Base-by-base conservation (phyloP, 2,329 filamentous ascomycete genomes). In the Orbilia oligospora region DNA sequence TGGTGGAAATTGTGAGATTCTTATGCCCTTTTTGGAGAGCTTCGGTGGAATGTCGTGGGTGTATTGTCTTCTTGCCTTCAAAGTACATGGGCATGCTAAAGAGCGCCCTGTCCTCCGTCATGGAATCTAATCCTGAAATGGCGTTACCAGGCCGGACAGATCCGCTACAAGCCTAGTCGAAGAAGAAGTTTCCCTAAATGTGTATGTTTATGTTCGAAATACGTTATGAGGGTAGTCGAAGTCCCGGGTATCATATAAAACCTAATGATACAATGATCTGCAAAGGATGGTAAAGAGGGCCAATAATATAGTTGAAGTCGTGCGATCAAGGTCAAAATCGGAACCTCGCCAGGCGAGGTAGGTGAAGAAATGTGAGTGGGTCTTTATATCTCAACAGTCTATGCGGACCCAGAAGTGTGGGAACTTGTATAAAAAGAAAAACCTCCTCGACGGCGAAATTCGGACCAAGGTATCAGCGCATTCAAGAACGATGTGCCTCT, bases 1-100 rank as follows among this genome's bases (percentile, higher is more conserved):
- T 67, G 18, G 73, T 67, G n/a, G 67, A 65, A 20, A 77, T 53
- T 14, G 51, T 67, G 9, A 77, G 27, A 22, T 55, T 68, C 24
- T 64, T 71, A 14, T 61, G 12, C 14, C 18, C 63, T 48, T 22
- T 77, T 64, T 67, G 67, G 16, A 77, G 49, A 49, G 24, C 24
- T n/a, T 77, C 73, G 22, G 56, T 44, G 20, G 73, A 77, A 55
- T 51, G 51, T 44, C 61, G 73, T 27, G 58, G 41, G 14, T 51
- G 44, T 53, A 77, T 38, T 44, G 73, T 71, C 18, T 71, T 77
- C 44, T 71, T 77, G 16, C 73, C 73, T 22, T 77, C 73, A 46
- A 77, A 77, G 24, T 77, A 77, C 67, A 77, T 77, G 18, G 73
- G 73, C 63, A 71, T 77, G 55, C 70, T 77, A 63, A 77, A 77